Conservation (phyloP, 805 yeast genomes). For the Hanseniaspora hatyaiensis region DNA sequence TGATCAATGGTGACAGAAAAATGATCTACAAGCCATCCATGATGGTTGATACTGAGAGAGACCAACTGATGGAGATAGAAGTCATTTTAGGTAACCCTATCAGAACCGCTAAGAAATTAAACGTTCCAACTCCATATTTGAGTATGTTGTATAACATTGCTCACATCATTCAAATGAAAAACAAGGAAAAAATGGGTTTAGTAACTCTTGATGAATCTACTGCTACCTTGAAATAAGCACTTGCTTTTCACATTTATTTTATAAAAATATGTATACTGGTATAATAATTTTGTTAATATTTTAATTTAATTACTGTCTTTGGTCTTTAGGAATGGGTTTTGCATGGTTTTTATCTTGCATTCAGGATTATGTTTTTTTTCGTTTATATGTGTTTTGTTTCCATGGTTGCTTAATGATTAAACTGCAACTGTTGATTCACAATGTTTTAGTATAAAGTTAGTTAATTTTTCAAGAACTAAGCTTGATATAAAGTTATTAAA, state of each 20-base stretch:
- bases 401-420: too few relatives aligned
- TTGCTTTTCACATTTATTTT: too few relatives aligned
- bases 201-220: slow-evolving; percentile 24
- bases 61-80: slow-evolving; percentile 60
- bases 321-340: too few relatives aligned
- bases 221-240: neutral
- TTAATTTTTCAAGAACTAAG: too few relatives aligned
- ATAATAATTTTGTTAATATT: too few relatives aligned
- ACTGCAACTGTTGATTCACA: too few relatives aligned
- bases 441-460: too few relatives aligned
- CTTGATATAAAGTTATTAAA: too few relatives aligned
- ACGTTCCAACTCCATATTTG: slow-evolving; percentile 51
- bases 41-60: slow-evolving; percentile 55
- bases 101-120: slow-evolving; percentile 36
- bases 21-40: slow-evolving; percentile 57
- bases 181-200: slow-evolving; percentile 46
- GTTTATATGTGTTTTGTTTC: too few relatives aligned
- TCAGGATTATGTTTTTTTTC: too few relatives aligned
- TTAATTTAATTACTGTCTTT: too few relatives aligned
- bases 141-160: slow-evolving; percentile 46
- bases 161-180: slow-evolving; percentile 48
- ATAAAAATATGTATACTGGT: neutral
- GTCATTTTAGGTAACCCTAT: slow-evolving; percentile 59
- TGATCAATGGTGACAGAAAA: slow-evolving; percentile 49
- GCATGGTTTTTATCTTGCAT: too few relatives aligned